Evolutionary conservation across 192 early-diverging fungal species (phyloP).

Genomic region (Coemansia sp.): DNA sequence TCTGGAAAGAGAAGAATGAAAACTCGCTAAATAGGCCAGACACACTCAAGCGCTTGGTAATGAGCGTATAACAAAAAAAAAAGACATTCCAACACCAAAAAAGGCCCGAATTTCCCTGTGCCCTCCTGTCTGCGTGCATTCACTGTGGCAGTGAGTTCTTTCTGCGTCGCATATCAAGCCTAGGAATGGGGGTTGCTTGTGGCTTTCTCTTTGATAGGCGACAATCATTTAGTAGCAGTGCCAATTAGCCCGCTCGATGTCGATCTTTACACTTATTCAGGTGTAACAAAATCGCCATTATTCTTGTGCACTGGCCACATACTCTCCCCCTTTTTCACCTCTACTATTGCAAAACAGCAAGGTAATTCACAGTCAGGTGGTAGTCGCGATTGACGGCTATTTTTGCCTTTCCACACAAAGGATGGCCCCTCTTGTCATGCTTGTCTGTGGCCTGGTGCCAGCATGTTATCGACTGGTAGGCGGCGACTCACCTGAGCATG

Average conservation of each 20-base stretch:
- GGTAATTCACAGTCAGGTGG: slow-evolving; percentile 4
- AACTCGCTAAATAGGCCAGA: not conserved
- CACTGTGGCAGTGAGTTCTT: not conserved
- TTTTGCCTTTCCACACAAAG: slow-evolving; percentile 5
- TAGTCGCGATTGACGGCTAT: slow-evolving; percentile 1
- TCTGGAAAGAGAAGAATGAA: not conserved
- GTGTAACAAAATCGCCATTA: not conserved
- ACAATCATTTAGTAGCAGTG: not conserved
- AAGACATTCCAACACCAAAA: not conserved
- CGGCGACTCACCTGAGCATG: not conserved
- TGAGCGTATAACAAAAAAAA: not conserved
- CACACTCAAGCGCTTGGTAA: not conserved
- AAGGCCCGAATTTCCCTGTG: slow-evolving; percentile 1
- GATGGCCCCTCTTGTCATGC: not conserved
- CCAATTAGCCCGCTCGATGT: not conserved
- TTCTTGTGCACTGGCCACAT: slow-evolving; percentile 9
- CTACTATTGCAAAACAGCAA: not conserved
- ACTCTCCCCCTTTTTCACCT: not conserved
- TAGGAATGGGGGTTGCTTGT: not conserved
- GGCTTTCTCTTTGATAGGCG: not conserved
- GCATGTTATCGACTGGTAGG: not conserved
- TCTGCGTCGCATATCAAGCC: not conserved
- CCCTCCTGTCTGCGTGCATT: not conserved
- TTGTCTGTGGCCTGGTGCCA: not conserved
- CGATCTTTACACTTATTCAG: not conserved